phyloP scores from a whole-genome alignment of 768 basidiomycete genomes.

The Hypholoma fasciculare region DNA sequence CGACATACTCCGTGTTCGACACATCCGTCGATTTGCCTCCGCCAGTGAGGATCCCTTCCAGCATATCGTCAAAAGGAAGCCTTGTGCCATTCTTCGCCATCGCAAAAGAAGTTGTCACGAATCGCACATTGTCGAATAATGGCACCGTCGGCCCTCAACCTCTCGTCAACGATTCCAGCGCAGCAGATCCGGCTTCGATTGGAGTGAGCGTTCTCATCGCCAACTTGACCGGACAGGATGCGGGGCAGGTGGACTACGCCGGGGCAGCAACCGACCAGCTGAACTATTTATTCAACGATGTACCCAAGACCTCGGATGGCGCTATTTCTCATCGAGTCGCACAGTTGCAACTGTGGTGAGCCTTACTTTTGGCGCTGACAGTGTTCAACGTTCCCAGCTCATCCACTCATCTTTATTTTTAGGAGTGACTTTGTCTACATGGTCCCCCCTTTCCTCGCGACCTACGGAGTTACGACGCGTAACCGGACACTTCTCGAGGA shows the following conservation, averaged over 20 bases:
- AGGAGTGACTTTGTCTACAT: conserved; percentile 85
- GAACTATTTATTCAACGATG: conserved; percentile 53
- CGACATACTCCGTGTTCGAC: conserved; percentile 42
- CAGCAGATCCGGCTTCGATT: conserved; percentile 78
- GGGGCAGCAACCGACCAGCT: conserved; percentile 68
- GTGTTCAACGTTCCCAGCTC: background rate
- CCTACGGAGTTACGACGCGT: conserved; percentile 64
- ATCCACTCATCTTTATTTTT: background rate
- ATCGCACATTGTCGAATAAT: conserved; percentile 40
- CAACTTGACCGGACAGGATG: conserved; percentile 46
- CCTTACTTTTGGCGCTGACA: background rate
- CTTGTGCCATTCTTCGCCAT: conserved; percentile 61
- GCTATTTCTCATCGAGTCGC: conserved; percentile 78
- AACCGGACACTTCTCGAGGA: conserved; percentile 61
- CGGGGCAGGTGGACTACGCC: conserved; percentile 48
- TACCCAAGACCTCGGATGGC: conserved; percentile 68
- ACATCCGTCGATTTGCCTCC: conserved; percentile 33
- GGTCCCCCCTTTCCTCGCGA: conserved; percentile 87
- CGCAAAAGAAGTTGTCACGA: conserved; percentile 46
- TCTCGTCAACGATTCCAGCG: conserved; percentile 54
- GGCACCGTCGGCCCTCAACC: conserved; percentile 53
- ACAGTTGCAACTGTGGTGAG: conserved; percentile 73
- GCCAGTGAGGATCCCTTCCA: conserved; percentile 30
- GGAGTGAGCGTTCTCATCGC: conserved; percentile 67
- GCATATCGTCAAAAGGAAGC: conserved; percentile 19